Conservation (phyloP, 768 basidiomycete species). For the Leccinellum rugosiceps region DNA sequence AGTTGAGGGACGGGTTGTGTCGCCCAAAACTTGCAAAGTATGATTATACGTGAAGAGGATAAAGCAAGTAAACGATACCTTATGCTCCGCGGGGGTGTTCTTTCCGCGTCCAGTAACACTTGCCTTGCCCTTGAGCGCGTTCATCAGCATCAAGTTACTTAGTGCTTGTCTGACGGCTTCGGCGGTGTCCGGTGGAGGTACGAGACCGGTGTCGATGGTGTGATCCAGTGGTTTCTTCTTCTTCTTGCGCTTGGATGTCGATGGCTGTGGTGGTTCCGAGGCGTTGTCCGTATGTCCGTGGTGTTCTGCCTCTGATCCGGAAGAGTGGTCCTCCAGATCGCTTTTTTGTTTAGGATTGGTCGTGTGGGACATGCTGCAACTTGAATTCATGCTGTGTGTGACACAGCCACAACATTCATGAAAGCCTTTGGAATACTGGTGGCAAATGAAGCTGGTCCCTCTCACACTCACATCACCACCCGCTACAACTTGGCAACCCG, state of each 20-base stretch:
- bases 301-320: constrained; percentile 32
- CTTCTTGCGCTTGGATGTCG: constrained; percentile 66
- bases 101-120: constrained; percentile 72
- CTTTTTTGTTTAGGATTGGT: constrained; percentile 35
- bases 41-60: constrained; percentile 8
- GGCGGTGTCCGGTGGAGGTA: constrained; percentile 50
- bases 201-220: constrained; percentile 59
- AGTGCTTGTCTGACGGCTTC: constrained; percentile 67
- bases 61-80: constrained; percentile 46
- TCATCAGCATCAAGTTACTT: constrained; percentile 80
- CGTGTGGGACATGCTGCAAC: constrained; percentile 33
- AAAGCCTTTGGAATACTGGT: too few species aligned
- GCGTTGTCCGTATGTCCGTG: constrained; percentile 9
- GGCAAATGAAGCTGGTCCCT: too few species aligned
- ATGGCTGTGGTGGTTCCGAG: constrained; percentile 25
- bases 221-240: constrained; percentile 80
- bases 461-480: too few species aligned
- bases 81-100: constrained; percentile 85
- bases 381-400: neutral
- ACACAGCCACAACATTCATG: constrained; percentile 27
- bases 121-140: constrained; percentile 78
- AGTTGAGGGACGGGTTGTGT: constrained; percentile 96
- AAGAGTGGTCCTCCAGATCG: constrained; percentile 34
- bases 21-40: constrained; percentile 75
- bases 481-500: too few species aligned